phyloP scores from a whole-genome alignment of 306 rosid genomes.

The Psophocarpus tetragonolobus region DNA sequence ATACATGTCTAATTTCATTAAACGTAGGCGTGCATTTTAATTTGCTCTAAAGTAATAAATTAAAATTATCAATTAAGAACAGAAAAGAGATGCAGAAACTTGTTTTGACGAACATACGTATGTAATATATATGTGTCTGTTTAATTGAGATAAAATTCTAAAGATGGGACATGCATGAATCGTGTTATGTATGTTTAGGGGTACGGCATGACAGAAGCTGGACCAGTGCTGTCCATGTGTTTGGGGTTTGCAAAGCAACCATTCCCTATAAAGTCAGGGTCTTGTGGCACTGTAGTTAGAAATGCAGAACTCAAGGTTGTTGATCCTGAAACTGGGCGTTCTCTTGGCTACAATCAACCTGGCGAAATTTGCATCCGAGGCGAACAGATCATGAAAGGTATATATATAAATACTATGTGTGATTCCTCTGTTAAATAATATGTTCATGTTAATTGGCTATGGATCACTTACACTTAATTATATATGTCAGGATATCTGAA shows the following conservation, averaged over 20 bases:
- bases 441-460: background rate
- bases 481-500: slow-evolving; percentile 63
- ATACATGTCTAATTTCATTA: no score
- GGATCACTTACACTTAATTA: background rate
- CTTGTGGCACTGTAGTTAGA: slow-evolving; percentile 81
- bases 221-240: slow-evolving; percentile 83
- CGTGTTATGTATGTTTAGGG: slow-evolving; percentile 52
- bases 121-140: background rate
- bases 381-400: slow-evolving; percentile 82
- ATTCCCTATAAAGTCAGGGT: slow-evolving; percentile 63
- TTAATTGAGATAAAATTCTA: background rate
- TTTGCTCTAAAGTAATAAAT: no score
- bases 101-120: background rate
- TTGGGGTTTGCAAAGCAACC: slow-evolving; percentile 72
- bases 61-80: no score
- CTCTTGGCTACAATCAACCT: slow-evolving; percentile 62
- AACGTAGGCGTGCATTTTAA: no score
- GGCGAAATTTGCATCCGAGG: slow-evolving; percentile 94
- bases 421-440: no score
- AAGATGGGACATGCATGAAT: background rate
- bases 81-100: no score
- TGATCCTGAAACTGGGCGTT: slow-evolving; percentile 64
- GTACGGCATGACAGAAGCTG: slow-evolving; percentile 98
- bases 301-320: slow-evolving; percentile 81
- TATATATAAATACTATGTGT: no score